Percentiles rank a stretch among this genome's conserved stretches.
These are phyloP conservation scores for Metschnikowia kunwiensis DNA, from an alignment of 805 yeast species.

Conservation along the genomic window DNA sequence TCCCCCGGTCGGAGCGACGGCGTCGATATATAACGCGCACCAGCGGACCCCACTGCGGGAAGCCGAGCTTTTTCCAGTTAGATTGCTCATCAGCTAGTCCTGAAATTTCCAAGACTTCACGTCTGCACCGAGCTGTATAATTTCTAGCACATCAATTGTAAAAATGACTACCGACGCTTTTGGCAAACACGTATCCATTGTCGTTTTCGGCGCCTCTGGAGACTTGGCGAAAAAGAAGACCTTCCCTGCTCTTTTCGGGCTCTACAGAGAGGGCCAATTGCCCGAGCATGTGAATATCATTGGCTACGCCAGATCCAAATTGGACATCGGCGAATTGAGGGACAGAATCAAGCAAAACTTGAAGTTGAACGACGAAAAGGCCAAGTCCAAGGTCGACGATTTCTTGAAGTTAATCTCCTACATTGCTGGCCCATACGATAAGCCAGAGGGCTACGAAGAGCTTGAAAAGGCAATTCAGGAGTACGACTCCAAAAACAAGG, in stretches of 20 bases:
- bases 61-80: slow-evolving; percentile 3
- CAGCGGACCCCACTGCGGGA: slow-evolving; percentile 4
- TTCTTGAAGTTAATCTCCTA: slow-evolving; percentile 69
- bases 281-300: slow-evolving; percentile 69
- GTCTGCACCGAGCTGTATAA: neutral
- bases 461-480: slow-evolving; percentile 54
- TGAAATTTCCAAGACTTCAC: neutral
- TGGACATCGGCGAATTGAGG: slow-evolving; percentile 65
- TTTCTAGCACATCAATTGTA: slow-evolving; percentile 1
- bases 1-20: slow-evolving; percentile 8
- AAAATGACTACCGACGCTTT: slow-evolving; percentile 40
- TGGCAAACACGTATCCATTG: slow-evolving; percentile 65
- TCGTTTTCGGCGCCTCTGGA: slow-evolving; percentile 93
- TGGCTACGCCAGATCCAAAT: slow-evolving; percentile 88
- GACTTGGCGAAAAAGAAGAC: slow-evolving; percentile 95
- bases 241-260: slow-evolving; percentile 80
- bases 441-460: slow-evolving; percentile 64
- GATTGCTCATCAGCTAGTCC: slow-evolving; percentile 6
- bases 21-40: slow-evolving; percentile 9
- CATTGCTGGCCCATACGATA: slow-evolving; percentile 76
- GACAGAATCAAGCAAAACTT: slow-evolving; percentile 63
- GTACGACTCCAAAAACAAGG: slow-evolving; percentile 51
- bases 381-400: slow-evolving; percentile 46
- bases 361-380: slow-evolving; percentile 45
- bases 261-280: slow-evolving; percentile 62